A percentile compares a stretch with the other conserved stretches of the same genome.
Conservation (phyloP, 208 protist species). For the Leptomonas seymouri region DNA sequence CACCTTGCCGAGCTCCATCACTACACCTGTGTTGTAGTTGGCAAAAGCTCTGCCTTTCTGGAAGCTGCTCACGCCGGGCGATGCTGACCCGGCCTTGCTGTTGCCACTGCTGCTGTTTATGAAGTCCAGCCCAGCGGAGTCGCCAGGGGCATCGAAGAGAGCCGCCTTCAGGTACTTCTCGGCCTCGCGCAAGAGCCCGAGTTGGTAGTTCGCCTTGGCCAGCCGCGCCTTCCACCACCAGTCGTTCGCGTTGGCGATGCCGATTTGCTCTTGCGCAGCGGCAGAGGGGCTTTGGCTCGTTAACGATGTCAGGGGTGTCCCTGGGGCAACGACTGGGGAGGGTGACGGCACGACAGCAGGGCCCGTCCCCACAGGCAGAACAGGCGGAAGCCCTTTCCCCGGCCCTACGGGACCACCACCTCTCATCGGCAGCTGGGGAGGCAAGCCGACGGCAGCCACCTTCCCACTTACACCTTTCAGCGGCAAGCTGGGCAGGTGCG, state of each 20-base stretch:
- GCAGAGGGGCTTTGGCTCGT: neutral
- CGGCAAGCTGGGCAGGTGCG: neutral
- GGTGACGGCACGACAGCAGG: neutral
- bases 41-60: conserved; percentile 24
- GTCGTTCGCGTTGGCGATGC: conserved; percentile 70
- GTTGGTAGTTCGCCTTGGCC: conserved; percentile 94
- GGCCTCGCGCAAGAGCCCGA: conserved; percentile 95
- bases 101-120: conserved; percentile 1
- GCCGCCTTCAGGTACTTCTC: conserved; percentile 91
- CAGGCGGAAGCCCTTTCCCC: conserved; percentile 10
- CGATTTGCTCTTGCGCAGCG: conserved; percentile 36
- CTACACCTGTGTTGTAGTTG: conserved; percentile 84
- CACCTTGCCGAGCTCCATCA: conserved; percentile 94
- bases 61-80: neutral
- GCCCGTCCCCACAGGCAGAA: conserved; percentile 20
- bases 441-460: neutral
- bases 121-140: neutral
- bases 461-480: neutral
- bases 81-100: neutral
- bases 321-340: neutral
- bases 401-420: conserved; percentile 4
- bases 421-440: conserved; percentile 16
- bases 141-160: conserved; percentile 45
- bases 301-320: neutral
- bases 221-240: conserved; percentile 97